Evolutionary conservation across 208 protist species (phyloP).

Genomic region (Entamoeba moshkovskii): DNA sequence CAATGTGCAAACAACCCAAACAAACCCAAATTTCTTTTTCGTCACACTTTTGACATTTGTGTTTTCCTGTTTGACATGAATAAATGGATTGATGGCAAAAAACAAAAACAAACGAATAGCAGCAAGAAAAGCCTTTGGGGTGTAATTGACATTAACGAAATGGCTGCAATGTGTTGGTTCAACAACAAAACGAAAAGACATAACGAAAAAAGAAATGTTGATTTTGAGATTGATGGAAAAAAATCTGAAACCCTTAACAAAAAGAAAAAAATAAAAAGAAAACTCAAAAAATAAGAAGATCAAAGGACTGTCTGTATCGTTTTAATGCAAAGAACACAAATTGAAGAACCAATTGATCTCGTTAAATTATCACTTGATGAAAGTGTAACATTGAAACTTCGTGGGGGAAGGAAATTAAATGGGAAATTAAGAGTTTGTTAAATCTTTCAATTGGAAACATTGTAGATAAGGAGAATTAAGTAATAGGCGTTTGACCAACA

Average conservation of each 20-base stretch:
- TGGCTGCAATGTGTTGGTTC: background rate
- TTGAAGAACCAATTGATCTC: background rate
- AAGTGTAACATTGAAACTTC: background rate
- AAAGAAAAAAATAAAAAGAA: background rate
- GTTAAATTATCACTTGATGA: background rate
- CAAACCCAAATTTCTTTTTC: background rate
- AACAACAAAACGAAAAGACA: background rate
- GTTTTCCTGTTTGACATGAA: background rate
- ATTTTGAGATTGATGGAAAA: background rate
- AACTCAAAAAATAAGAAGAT: background rate
- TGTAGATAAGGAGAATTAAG: background rate
- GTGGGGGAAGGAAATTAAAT: background rate
- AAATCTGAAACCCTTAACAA: background rate
- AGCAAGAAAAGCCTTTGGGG: background rate
- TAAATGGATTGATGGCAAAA: background rate
- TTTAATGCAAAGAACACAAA: background rate
- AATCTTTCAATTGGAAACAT: background rate
- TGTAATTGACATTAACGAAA: background rate
- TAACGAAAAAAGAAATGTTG: background rate
- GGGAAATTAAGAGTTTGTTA: background rate
- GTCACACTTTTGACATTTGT: background rate
- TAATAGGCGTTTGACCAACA: background rate
- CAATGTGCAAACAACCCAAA: background rate
- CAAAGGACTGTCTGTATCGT: too few species aligned
- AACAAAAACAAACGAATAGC: background rate